phyloP scores from a whole-genome alignment of 2,329 filamentous ascomycete species.

The Fusarium denticulatum region DNA sequence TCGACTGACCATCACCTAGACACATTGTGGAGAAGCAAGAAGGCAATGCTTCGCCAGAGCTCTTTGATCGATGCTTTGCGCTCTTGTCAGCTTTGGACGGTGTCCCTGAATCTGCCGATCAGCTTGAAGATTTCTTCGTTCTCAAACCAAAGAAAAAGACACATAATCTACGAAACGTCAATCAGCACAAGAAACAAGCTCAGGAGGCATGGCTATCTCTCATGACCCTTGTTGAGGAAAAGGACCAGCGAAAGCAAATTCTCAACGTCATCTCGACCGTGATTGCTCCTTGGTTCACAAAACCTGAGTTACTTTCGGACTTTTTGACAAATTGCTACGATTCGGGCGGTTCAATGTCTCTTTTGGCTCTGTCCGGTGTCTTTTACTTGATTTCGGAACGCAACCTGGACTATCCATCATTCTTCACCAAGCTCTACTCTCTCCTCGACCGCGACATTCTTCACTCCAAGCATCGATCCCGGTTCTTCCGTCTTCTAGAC shows the following conservation, averaged over 20 bases:
- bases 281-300: slow-evolving; percentile 89
- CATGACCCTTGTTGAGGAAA: slow-evolving; percentile 72
- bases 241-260: slow-evolving; percentile 81
- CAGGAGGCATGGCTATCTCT: slow-evolving; percentile 89
- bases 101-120: slow-evolving; percentile 72
- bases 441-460: slow-evolving; percentile 86
- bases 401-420: slow-evolving; percentile 95
- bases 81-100: slow-evolving; percentile 75
- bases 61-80: slow-evolving; percentile 68
- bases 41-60: slow-evolving; percentile 29
- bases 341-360: slow-evolving; percentile 82
- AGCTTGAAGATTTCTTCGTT: slow-evolving; percentile 76
- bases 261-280: slow-evolving; percentile 78
- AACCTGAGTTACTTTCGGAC: slow-evolving; percentile 91
- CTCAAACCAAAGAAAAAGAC: slow-evolving; percentile 72
- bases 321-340: slow-evolving; percentile 97
- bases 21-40: slow-evolving; percentile 42
- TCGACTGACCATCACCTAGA: slow-evolving; percentile 26
- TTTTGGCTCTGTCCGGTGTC: slow-evolving; percentile 89
- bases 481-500: slow-evolving; percentile 91
- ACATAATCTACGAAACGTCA: slow-evolving; percentile 71
- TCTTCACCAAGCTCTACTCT: slow-evolving; percentile 94
- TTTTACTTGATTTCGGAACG: slow-evolving; percentile 94
- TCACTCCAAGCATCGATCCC: slow-evolving; percentile 92
- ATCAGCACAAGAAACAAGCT: slow-evolving; percentile 79